Conservation (phyloP, 2,329 filamentous ascomycete species). For the Bisporella sp. region DNA sequence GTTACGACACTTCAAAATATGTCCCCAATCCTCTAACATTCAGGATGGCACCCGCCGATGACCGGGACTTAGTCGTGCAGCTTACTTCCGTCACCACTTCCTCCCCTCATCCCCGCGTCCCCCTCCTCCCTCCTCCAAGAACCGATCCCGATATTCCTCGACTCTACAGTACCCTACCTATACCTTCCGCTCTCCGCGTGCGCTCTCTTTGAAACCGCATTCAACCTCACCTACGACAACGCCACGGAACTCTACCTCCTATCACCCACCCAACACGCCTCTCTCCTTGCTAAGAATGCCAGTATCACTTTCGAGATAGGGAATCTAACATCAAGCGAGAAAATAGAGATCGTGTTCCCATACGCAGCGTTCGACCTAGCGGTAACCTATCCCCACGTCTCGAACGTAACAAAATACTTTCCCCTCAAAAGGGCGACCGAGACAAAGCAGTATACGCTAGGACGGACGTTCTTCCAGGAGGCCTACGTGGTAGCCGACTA, state of each 20-base stretch:
- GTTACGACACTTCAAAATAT: conserved; percentile 33
- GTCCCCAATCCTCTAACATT: conserved; percentile 29
- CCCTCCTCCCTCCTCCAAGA: too few relatives aligned
- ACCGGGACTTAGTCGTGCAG: conserved; percentile 24
- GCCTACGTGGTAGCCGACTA: conserved; percentile 29
- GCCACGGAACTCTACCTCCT: conserved; percentile 28
- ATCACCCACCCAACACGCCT: conserved; percentile 15
- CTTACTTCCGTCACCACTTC: too few relatives aligned
- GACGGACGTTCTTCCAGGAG: conserved; percentile 33
- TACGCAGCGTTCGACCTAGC: conserved; percentile 31
- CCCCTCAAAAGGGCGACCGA: conserved; percentile 28
- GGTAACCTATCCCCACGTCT: conserved; percentile 25
- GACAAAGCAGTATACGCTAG: conserved; percentile 30
- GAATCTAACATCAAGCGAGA: conserved; percentile 16
- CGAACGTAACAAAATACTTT: conserved; percentile 26
- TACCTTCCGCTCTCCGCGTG: conserved; percentile 31
- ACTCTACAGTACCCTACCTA: conserved; percentile 32
- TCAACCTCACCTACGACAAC: conserved; percentile 30
- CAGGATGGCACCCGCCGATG: conserved; percentile 29
- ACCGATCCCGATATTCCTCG: conserved; percentile 17
- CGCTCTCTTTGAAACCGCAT: conserved; percentile 26
- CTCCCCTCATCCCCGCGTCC: too few relatives aligned
- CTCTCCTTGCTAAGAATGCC: conserved; percentile 23
- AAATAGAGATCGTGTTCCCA: conserved; percentile 27
- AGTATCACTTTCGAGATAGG: conserved; percentile 26